Evolutionary conservation across 805 yeast genomes (phyloP), one percentile per base, ranked within the genome.

Genomic region (Saccharomycopsis javanensis): DNA sequence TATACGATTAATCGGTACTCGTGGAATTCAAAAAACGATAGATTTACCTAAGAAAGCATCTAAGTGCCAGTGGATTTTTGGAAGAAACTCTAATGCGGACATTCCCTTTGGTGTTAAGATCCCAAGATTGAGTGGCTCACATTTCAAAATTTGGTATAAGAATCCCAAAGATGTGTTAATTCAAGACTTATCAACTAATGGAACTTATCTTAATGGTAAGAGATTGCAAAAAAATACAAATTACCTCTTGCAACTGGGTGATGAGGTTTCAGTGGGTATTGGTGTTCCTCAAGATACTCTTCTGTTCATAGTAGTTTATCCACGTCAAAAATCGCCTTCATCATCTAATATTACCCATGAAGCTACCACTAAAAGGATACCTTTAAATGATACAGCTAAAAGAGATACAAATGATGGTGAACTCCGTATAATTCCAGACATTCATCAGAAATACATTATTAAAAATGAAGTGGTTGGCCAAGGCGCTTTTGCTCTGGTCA

Each of bases 401-500:
- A 38, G 34, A 57, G n/a, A 62, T 59, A 45, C 11, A 56, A 10
- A 61, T 61, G 28, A 58, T 50, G 3, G 10, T 34, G 25, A 60
- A n/a, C 46, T 28, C 38, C 51, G 38, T n/a, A 50, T 46, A 31
- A 28, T 45, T 1, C 33, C 50, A 1, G 90, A 91, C 1, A 82
- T 88, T 10, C 76, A 77, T 64, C 80, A 79, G 58, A 82, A 85
- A 65, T 94, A 84, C 69, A 85, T 88, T 13, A 81, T 92, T 20
- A 80, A 85, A 59, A 88, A 85, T 67, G 96, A 87, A 65, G 83
- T 88, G 15, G 87, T 92, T 1, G 99, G 99, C 0, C 94, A 89
- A 64, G 99, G 99, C n/a, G 98, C 98, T 8, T 92, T 92, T 77
- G 98, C 98, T 5, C 86, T 91, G 1, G 99, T 94, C 30, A 85